Percentiles rank a stretch among this genome's conserved stretches.
Evolutionary conservation across 306 rosid species (phyloP).

Genomic region (Purshia tridentata): DNA sequence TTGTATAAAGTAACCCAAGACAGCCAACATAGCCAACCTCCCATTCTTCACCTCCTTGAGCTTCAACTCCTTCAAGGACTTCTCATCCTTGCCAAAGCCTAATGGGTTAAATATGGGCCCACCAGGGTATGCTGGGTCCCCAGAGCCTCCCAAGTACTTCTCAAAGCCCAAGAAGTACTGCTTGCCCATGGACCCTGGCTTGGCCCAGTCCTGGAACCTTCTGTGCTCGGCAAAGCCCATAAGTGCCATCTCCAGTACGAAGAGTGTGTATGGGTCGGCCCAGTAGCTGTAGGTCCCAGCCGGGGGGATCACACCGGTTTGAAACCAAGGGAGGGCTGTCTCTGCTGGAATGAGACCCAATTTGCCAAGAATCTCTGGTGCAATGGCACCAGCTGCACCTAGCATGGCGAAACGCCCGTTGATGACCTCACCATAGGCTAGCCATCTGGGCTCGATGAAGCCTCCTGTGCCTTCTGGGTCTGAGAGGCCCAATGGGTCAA

Average conservation of each 20-base stretch:
- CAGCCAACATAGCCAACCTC: slow-evolving; percentile 92
- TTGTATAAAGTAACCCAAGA: slow-evolving; percentile 82
- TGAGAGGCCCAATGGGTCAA: slow-evolving; percentile 93
- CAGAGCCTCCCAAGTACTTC: slow-evolving; percentile 78
- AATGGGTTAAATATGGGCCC: slow-evolving; percentile 94
- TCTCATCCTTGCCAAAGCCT: slow-evolving; percentile 92
- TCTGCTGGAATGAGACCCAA: slow-evolving; percentile 74
- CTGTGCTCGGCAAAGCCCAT: slow-evolving; percentile 98
- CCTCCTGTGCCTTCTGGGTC: slow-evolving; percentile 99
- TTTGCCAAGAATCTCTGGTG: slow-evolving; percentile 79
- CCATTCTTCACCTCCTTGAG: slow-evolving; percentile 94
- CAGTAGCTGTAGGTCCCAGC: slow-evolving; percentile 90
- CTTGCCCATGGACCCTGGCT: slow-evolving; percentile 82
- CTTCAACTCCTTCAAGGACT: slow-evolving; percentile 79
- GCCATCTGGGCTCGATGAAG: slow-evolving; percentile 91
- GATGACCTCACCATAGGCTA: slow-evolving; percentile 90
- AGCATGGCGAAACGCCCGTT: slow-evolving; percentile 89
- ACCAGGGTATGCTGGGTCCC: slow-evolving; percentile 82
- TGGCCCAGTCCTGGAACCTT: slow-evolving; percentile 84
- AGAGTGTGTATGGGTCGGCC: slow-evolving; percentile 92
- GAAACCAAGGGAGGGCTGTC: slow-evolving; percentile 96
- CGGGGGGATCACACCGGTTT: slow-evolving; percentile 87
- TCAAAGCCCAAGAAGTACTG: slow-evolving; percentile 89
- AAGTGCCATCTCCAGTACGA: slow-evolving; percentile 70
- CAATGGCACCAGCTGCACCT: slow-evolving; percentile 82